Evolutionary conservation across 108 stramenopile species (phyloP).

Genomic region (Cyclotella choctawhatcheeana): DNA sequence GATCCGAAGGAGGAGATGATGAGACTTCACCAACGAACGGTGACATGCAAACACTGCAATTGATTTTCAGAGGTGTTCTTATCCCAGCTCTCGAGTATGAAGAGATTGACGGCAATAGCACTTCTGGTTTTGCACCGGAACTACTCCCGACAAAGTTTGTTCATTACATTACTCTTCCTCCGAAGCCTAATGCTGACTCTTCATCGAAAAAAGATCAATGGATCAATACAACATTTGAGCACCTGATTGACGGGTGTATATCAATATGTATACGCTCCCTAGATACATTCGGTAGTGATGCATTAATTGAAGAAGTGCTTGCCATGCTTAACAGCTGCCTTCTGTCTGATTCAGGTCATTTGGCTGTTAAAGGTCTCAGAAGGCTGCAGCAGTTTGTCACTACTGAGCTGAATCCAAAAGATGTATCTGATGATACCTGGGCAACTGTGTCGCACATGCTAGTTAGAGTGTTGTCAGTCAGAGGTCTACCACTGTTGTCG

Average conservation of each 20-base stretch:
- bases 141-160: slow-evolving; percentile 79
- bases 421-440: slow-evolving; percentile 76
- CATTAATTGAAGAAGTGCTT: slow-evolving; percentile 77
- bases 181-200: slow-evolving; percentile 20
- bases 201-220: slow-evolving; percentile 47
- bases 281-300: slow-evolving; percentile 64
- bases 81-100: slow-evolving; percentile 86
- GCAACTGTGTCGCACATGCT: slow-evolving; percentile 89
- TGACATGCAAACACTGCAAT: slow-evolving; percentile 78
- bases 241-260: slow-evolving; percentile 80
- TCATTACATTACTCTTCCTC: slow-evolving; percentile 58
- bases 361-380: slow-evolving; percentile 75
- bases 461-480: slow-evolving; percentile 67
- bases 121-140: slow-evolving; percentile 48
- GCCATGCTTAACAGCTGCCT: slow-evolving; percentile 87
- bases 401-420: slow-evolving; percentile 60
- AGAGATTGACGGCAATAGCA: slow-evolving; percentile 57
- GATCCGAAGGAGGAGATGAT: slow-evolving; percentile 18
- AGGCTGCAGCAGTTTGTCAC: slow-evolving; percentile 79
- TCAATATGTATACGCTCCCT: slow-evolving; percentile 71
- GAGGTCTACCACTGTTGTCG: slow-evolving; percentile 56
- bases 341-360: slow-evolving; percentile 75
- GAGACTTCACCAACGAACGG: slow-evolving; percentile 44
- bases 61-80: slow-evolving; percentile 82
- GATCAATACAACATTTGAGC: slow-evolving; percentile 84